Evolutionary conservation across 2,329 filamentous ascomycete genomes (phyloP).

Genomic region (Dothidotthia symphoricarpi): DNA sequence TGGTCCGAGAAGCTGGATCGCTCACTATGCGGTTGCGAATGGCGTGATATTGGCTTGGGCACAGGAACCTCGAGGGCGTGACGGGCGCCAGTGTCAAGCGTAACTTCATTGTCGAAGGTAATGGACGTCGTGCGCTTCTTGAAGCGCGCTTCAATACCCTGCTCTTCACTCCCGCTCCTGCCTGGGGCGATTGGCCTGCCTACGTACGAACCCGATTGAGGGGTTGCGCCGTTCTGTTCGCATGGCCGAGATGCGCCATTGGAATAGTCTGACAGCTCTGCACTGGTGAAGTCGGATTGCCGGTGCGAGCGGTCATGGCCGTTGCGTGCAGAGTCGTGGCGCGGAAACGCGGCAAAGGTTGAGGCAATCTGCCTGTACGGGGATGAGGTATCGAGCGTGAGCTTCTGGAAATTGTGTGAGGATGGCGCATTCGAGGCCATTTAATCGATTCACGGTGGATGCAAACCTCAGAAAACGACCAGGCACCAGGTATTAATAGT

Average conservation of each 20-base stretch:
- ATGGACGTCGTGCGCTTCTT: slow-evolving; percentile 41
- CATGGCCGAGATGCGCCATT: slow-evolving; percentile 19
- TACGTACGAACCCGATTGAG: slow-evolving; percentile 17
- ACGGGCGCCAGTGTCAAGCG: slow-evolving; percentile 42
- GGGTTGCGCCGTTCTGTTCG: slow-evolving; percentile 17
- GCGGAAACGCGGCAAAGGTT: slow-evolving; percentile 39
- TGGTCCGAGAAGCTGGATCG: slow-evolving; percentile 31
- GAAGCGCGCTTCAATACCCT: slow-evolving; percentile 30
- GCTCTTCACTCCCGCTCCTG: slow-evolving; percentile 27
- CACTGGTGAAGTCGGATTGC: slow-evolving; percentile 17
- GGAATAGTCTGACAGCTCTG: slow-evolving; percentile 18
- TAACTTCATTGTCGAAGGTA: slow-evolving; percentile 43
- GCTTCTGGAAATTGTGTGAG: slow-evolving; percentile 45
- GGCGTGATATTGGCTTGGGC: slow-evolving; percentile 27
- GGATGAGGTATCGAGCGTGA: slow-evolving; percentile 42
- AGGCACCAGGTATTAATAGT: slow-evolving; percentile 28
- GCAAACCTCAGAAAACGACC: slow-evolving; percentile 31
- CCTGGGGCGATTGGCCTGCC: slow-evolving; percentile 19
- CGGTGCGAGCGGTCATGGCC: slow-evolving; percentile 23
- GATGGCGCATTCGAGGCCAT: slow-evolving; percentile 42
- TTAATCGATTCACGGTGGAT: slow-evolving; percentile 35
- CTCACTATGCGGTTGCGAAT: slow-evolving; percentile 23
- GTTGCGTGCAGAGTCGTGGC: slow-evolving; percentile 27
- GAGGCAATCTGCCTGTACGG: slow-evolving; percentile 37
- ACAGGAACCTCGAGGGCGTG: slow-evolving; percentile 41